A percentile compares a stretch with the other conserved stretches of the same genome.
Evolutionary conservation across 2,329 filamentous ascomycete species (phyloP).

Genomic region (Aplosporella prunicola): DNA sequence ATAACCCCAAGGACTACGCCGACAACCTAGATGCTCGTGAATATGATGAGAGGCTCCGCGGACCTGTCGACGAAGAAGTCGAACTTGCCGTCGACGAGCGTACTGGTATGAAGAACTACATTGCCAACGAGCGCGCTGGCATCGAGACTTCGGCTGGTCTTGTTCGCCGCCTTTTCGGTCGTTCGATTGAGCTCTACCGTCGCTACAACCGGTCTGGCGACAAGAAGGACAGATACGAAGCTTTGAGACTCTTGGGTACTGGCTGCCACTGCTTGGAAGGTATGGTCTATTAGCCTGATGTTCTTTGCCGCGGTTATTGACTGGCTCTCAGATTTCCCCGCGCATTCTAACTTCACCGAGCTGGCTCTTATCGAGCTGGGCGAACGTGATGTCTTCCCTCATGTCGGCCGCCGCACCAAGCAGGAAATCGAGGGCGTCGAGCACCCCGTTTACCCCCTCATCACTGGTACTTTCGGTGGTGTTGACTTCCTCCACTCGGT

Average conservation of each 20-base stretch:
- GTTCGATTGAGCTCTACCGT: slow-evolving; percentile 71
- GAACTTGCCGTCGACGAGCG: slow-evolving; percentile 69
- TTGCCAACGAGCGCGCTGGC: slow-evolving; percentile 68
- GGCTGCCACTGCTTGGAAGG: slow-evolving; percentile 81
- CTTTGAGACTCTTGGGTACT: slow-evolving; percentile 76
- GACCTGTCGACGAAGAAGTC: slow-evolving; percentile 65
- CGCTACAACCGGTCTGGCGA: slow-evolving; percentile 56
- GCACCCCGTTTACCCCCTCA: slow-evolving; percentile 62
- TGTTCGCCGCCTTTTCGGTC: slow-evolving; percentile 62
- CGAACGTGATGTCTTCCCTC: slow-evolving; percentile 72
- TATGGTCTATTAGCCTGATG: slow-evolving; percentile 21
- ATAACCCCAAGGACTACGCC: slow-evolving; percentile 73
- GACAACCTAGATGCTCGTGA: slow-evolving; percentile 77
- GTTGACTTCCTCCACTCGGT: slow-evolving; percentile 92
- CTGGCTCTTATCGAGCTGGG: slow-evolving; percentile 81
- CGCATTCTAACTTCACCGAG: slow-evolving; percentile 89
- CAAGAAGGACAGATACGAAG: slow-evolving; percentile 76
- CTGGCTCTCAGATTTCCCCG: slow-evolving; percentile 59
- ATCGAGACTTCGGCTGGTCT: slow-evolving; percentile 77
- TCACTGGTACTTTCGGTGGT: slow-evolving; percentile 89
- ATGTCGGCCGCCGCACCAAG: slow-evolving; percentile 67
- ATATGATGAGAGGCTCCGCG: slow-evolving; percentile 73
- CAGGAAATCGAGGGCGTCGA: slow-evolving; percentile 60
- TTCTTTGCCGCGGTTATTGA: not conserved
- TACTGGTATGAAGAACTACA: slow-evolving; percentile 76